Base-by-base conservation (phyloP, 75 land plant genomes). In the Isoetes taiwanensis region DNA sequence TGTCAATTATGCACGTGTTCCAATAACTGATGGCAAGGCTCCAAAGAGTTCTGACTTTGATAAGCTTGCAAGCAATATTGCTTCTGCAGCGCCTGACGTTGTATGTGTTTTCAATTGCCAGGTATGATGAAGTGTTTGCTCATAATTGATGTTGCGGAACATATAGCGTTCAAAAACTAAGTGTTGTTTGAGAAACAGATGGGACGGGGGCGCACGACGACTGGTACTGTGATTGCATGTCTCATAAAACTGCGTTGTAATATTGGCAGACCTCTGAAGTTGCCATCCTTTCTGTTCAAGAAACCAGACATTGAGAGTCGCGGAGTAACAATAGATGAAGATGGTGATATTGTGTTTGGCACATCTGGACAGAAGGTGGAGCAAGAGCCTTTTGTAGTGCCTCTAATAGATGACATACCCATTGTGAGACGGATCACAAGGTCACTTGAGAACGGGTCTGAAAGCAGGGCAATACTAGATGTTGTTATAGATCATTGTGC, bases 11-110 rank as follows among this genome's bases (percentile, higher is more conserved):
- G 93, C 95, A 35, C 79, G 95, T 50, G 80, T 91, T 8, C 97
- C 97, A 0, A 91, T 91, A 43, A 91, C 97, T 28, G 97, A 91
- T 79, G 97, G 97, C 11, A 91, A 91, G 75, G 97, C 97, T 72
- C 97, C 97, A 9, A 83, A 89, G 68, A 91, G 94, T 65, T 91
- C 97, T 37, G 97, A 87, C 62, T 91, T 87, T 72, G 97, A 84
- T 40, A 62, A 68, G 6, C 58, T 91, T 33, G 80, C 97, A 12
- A 23, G 57, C 28, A 89, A 79, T 50, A 82, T 91, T 63, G 76
- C 82, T 23, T 78, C 88, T 68, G 82, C 97, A 72, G 42, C 88
- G 20, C 74, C 71, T 62, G 75, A 81, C 56, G 73, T 94, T 56
- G 85, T 83, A 33, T 83, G 80, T 63, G 85, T 91, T 32, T 91